phyloP scores from a whole-genome alignment of 2,329 filamentous ascomycete species.

The Neocucurbitaria cava region DNA sequence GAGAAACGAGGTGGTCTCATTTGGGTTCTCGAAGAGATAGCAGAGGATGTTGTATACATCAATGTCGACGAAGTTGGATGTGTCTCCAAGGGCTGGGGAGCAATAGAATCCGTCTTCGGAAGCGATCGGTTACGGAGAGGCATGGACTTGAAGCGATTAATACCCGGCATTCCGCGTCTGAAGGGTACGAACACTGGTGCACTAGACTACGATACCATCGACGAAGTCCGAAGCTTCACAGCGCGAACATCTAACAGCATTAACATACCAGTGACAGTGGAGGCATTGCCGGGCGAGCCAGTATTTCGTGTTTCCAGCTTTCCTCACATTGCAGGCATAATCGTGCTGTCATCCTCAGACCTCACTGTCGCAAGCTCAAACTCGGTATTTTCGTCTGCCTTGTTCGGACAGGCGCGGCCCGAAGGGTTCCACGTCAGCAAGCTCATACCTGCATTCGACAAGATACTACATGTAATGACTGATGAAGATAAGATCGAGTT shows the following conservation, averaged over 20 bases:
- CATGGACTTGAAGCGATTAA: constrained; percentile 76
- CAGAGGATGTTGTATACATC: constrained; percentile 86
- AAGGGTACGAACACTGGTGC: constrained; percentile 74
- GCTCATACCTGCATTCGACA: constrained; percentile 86
- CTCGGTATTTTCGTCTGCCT: constrained; percentile 87
- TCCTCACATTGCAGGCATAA: constrained; percentile 95
- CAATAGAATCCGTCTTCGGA: constrained; percentile 87
- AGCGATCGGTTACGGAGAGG: constrained; percentile 70
- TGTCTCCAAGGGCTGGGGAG: constrained; percentile 74
- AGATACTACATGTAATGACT: constrained; percentile 78
- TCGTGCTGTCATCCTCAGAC: constrained; percentile 82
- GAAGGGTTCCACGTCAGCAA: constrained; percentile 81
- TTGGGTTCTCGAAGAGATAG: constrained; percentile 97
- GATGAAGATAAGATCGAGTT: constrained; percentile 86
- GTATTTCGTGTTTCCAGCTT: constrained; percentile 90
- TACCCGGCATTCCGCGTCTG: constrained; percentile 82
- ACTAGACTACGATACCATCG: constrained; percentile 78
- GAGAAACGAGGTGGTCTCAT: constrained; percentile 93
- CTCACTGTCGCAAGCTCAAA: constrained; percentile 91
- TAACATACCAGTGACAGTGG: constrained; percentile 84
- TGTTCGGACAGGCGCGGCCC: constrained; percentile 88
- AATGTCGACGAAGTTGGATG: constrained; percentile 78
- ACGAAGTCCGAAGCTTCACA: constrained; percentile 79
- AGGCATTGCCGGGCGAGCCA: constrained; percentile 71
- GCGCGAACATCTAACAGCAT: constrained; percentile 78